phyloP scores from a whole-genome alignment of 1,284 basidiomycete species.

The Apiotrichum mycotoxinovorans region DNA sequence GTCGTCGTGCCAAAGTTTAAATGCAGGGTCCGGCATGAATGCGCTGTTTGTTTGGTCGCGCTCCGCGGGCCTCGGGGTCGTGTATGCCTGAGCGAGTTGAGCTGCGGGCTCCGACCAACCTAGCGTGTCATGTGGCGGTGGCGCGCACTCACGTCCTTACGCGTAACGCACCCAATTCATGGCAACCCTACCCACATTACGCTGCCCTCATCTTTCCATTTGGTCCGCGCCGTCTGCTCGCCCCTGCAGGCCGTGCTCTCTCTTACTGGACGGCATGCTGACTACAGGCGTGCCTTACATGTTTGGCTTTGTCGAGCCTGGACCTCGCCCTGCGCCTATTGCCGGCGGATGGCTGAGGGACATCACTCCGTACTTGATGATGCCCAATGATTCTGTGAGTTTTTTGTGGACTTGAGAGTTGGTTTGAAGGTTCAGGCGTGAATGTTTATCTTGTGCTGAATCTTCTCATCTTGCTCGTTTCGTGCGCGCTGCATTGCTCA shows the following conservation, averaged over 20 bases:
- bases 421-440: no score
- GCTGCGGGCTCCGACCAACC: no score
- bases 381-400: slow-evolving; percentile 37
- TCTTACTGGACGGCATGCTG: neutral
- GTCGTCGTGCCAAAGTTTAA: neutral
- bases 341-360: slow-evolving; percentile 43
- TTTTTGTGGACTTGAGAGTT: neutral
- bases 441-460: neutral
- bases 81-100: no score
- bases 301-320: slow-evolving; percentile 47
- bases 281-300: slow-evolving; percentile 31
- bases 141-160: no score
- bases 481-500: no score
- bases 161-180: neutral
- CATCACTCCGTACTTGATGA: slow-evolving; percentile 38
- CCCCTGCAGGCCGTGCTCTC: no score
- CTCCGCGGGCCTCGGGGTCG: no score
- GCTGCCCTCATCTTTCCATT: no score
- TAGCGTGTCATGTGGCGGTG: neutral
- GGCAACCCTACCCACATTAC: neutral
- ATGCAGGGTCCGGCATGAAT: no score
- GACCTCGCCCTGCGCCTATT: slow-evolving; percentile 32
- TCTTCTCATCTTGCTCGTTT: neutral
- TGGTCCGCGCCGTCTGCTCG: no score
- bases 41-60: no score